A percentile compares a stretch with the other conserved stretches of the same genome.
phyloP scores from a whole-genome alignment of 805 yeast species.

The Yamadazyma nakazawae region DNA sequence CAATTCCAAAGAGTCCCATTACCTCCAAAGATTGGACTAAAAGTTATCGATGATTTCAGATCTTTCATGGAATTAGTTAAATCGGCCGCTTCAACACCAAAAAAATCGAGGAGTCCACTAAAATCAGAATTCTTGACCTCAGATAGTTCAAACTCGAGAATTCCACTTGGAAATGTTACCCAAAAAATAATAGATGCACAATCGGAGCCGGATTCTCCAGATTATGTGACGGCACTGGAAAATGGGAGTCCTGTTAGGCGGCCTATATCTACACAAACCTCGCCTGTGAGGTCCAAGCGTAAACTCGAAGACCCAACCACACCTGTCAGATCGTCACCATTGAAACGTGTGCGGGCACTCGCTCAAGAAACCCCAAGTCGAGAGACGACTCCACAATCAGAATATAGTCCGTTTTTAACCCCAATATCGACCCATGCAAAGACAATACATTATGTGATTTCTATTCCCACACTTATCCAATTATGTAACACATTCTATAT shows the following conservation, averaged over 20 bases:
- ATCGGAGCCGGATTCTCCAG: not conserved
- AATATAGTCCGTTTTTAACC: conserved; percentile 5
- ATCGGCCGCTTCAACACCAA: conserved; percentile 18
- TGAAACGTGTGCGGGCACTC: conserved; percentile 30
- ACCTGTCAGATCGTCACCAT: conserved; percentile 36
- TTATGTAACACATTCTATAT: conserved; percentile 64
- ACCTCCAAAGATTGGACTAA: conserved; percentile 43
- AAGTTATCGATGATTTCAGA: conserved; percentile 46
- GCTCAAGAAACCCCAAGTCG: conserved; percentile 11
- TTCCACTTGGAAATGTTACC: conserved; percentile 5
- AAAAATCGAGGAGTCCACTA: not conserved
- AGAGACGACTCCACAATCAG: not conserved
- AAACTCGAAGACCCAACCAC: conserved; percentile 17
- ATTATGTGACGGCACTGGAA: not conserved
- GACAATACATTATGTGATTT: conserved; percentile 16
- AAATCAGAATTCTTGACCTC: not conserved
- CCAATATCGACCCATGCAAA: conserved; percentile 12
- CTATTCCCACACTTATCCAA: conserved; percentile 33
- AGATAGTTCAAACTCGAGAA: not conserved
- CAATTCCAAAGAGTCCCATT: conserved; percentile 53
- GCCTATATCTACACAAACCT: not conserved
- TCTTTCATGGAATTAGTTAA: conserved; percentile 21
- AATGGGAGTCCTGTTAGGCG: not conserved
- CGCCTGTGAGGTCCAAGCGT: conserved; percentile 3
- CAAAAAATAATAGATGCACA: not conserved